Conservation (phyloP, 2,329 filamentous ascomycete species). For the Berkeleyomyces basicola region DNA sequence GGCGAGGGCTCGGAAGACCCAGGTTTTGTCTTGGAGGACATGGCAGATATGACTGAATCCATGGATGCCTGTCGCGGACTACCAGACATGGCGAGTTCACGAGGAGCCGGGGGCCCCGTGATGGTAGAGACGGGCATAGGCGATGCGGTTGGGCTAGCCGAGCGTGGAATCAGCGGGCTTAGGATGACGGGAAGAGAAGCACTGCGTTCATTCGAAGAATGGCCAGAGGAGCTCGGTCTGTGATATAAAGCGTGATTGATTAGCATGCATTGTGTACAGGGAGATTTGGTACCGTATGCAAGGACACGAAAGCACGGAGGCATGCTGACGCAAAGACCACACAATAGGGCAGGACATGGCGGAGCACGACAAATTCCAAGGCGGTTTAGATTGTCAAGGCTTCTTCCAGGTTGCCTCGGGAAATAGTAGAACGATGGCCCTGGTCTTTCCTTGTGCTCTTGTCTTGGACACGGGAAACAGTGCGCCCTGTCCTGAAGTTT, state of each 20-base stretch:
- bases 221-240: neutral
- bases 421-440: neutral
- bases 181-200: constrained; percentile 5
- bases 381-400: neutral
- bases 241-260: neutral
- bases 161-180: constrained; percentile 20
- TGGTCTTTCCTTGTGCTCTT: neutral
- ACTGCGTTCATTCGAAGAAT: constrained; percentile 9
- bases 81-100: constrained; percentile 25
- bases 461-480: neutral
- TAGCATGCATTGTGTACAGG: neutral
- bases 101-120: constrained; percentile 15
- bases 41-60: constrained; percentile 75
- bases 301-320: neutral
- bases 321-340: neutral
- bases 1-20: constrained; percentile 42
- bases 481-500: neutral
- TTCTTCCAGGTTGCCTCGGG: neutral
- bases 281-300: neutral
- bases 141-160: constrained; percentile 28
- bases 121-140: constrained; percentile 11
- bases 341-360: neutral
- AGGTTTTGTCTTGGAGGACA: constrained; percentile 44
- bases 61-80: constrained; percentile 62
- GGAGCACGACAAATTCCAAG: neutral